phyloP scores from a whole-genome alignment of 2,329 filamentous ascomycete genomes.

The Talaromyces verruculosus region DNA sequence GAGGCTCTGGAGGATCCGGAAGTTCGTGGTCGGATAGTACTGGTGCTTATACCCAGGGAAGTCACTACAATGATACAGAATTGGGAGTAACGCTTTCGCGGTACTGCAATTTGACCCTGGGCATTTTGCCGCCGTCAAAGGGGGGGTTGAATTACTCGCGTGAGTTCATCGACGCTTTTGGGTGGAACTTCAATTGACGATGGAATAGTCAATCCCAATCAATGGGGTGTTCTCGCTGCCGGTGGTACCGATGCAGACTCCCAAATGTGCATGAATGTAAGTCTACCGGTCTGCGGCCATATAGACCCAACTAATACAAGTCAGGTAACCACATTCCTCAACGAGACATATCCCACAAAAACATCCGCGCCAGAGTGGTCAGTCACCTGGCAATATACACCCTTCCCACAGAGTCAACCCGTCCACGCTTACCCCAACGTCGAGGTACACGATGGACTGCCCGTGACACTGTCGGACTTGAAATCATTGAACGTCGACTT shows the following conservation, averaged over 20 bases:
- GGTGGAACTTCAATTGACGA: not conserved
- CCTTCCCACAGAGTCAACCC: constrained; percentile 44
- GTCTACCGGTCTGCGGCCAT: constrained; percentile 27
- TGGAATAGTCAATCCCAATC: constrained; percentile 56
- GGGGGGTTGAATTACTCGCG: constrained; percentile 49
- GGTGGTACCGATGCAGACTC: constrained; percentile 31
- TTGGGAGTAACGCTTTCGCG: constrained; percentile 26
- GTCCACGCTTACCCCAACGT: constrained; percentile 60
- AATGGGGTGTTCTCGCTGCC: constrained; percentile 48
- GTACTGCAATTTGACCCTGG: constrained; percentile 49
- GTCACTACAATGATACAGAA: constrained; percentile 36
- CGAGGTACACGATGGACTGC: constrained; percentile 50
- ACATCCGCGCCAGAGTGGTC: constrained; percentile 52
- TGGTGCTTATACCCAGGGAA: constrained; percentile 11
- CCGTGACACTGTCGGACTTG: constrained; percentile 44
- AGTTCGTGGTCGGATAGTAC: constrained; percentile 17
- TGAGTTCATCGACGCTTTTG: constrained; percentile 35
- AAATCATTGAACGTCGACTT: constrained; percentile 47
- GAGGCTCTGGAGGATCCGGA: not conserved
- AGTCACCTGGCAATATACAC: constrained; percentile 55
- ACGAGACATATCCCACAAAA: constrained; percentile 52
- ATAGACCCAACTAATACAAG: not conserved
- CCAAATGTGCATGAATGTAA: constrained; percentile 57
- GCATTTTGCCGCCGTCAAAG: constrained; percentile 48
- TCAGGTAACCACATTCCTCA: constrained; percentile 53